phyloP scores from a whole-genome alignment of 768 basidiomycete species.

The Lentinula detonsa region DNA sequence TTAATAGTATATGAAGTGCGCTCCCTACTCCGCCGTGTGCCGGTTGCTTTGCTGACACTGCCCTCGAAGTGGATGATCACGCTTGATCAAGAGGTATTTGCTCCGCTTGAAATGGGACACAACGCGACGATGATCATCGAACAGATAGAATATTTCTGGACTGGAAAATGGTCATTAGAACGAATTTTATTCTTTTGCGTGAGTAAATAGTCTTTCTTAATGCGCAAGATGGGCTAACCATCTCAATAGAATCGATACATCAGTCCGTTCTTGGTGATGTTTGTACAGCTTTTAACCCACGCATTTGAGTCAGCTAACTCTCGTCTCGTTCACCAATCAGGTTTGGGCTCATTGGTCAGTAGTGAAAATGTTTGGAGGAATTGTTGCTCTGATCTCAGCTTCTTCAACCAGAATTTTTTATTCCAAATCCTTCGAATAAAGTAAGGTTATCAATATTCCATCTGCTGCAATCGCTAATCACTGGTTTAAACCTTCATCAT shows the following conservation, averaged over 20 bases:
- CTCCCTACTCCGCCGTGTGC: not conserved
- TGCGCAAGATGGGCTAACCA: not conserved
- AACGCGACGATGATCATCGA: not conserved
- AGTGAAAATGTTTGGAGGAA: not conserved
- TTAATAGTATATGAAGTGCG: not conserved
- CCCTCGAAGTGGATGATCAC: slow-evolving; percentile 22
- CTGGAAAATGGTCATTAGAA: slow-evolving; percentile 26
- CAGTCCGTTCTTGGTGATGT: slow-evolving; percentile 19
- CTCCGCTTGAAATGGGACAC: not conserved
- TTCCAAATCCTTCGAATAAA: slow-evolving; percentile 17
- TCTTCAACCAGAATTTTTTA: slow-evolving; percentile 17
- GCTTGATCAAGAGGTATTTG: slow-evolving; percentile 29
- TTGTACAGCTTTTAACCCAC: not conserved
- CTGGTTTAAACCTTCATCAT: slow-evolving; percentile 11
- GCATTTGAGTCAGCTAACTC: not conserved
- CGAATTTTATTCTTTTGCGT: slow-evolving; percentile 32
- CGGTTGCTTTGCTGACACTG: not conserved
- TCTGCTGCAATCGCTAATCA: not conserved
- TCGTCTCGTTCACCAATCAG: slow-evolving; percentile 6
- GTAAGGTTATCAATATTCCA: slow-evolving; percentile 12
- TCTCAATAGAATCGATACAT: slow-evolving; percentile 27
- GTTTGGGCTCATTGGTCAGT: slow-evolving; percentile 16
- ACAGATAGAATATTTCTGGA: slow-evolving; percentile 36
- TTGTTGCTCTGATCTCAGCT: not conserved
- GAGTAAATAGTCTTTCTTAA: slow-evolving; percentile 4